phyloP scores from a whole-genome alignment of 148 eudicot genomes.

The Vaccinium myrtillus region DNA sequence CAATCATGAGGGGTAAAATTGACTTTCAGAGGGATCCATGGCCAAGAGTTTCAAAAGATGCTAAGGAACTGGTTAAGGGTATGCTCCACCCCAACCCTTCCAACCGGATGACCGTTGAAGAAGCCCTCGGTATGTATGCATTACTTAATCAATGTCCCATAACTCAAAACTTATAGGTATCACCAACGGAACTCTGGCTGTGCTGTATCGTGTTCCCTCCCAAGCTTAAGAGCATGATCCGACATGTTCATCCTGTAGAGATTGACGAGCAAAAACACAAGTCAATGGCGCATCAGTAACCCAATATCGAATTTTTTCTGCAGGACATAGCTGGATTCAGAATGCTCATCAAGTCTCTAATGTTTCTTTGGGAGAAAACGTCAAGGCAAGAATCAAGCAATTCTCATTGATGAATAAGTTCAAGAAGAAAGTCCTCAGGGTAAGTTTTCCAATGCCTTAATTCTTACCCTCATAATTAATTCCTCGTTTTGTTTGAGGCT shows the following conservation, averaged over 20 bases:
- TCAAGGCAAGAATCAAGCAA: conserved; percentile 76
- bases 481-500: background rate
- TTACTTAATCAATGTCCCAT: background rate
- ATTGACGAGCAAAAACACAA: background rate
- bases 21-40: conserved; percentile 93
- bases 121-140: conserved; percentile 62
- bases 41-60: conserved; percentile 76
- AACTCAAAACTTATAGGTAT: too few species aligned
- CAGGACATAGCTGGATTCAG: conserved; percentile 71
- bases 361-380: conserved; percentile 66
- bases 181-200: too few species aligned
- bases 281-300: background rate
- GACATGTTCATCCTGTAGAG: too few species aligned
- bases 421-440: conserved; percentile 86
- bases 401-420: conserved; percentile 95
- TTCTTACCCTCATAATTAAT: background rate
- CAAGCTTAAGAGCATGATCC: too few species aligned
- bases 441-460: conserved; percentile 32
- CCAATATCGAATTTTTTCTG: background rate
- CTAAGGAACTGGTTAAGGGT: conserved; percentile 64
- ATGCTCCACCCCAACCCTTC: conserved; percentile 90
- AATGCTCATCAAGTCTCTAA: conserved; percentile 56
- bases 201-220: too few species aligned
- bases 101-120: conserved; percentile 62
- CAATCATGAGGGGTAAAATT: conserved; percentile 59